Percentiles rank a stretch among this genome's conserved stretches.
Conservation (phyloP, 345 rosid genomes). For the Citrus medica region DNA sequence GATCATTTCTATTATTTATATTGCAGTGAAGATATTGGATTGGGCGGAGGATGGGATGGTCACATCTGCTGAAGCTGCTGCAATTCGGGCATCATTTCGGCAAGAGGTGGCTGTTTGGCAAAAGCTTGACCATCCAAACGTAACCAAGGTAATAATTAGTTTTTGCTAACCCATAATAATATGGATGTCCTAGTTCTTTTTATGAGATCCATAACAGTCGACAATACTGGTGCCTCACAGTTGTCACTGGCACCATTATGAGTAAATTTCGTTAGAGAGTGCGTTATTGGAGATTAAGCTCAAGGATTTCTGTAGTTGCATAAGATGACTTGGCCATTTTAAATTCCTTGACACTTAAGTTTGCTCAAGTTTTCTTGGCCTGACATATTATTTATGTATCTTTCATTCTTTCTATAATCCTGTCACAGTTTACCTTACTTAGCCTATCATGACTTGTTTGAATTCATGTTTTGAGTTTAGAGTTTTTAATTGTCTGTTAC, state of each 20-base stretch:
- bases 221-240: neutral
- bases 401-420: neutral
- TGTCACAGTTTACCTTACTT: neutral
- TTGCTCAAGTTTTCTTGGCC: neutral
- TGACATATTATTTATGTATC: neutral
- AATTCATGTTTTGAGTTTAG: neutral
- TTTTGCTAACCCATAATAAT: neutral
- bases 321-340: neutral
- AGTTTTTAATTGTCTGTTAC: constrained; percentile 10
- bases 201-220: neutral
- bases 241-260: neutral
- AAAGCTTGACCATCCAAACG: constrained; percentile 83
- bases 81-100: constrained; percentile 63
- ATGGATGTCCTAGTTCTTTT: neutral
- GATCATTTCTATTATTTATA: constrained; percentile 4
- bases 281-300: neutral
- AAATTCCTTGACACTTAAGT: neutral
- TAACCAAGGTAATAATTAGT: constrained; percentile 49
- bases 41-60: constrained; percentile 80
- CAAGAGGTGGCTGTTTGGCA: constrained; percentile 94
- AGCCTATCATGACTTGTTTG: neutral
- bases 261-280: neutral
- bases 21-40: constrained; percentile 65
- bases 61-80: constrained; percentile 54
- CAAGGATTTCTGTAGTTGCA: neutral